phyloP scores from a whole-genome alignment of 2,329 filamentous ascomycete species.

The Xylariaceae sp. region DNA sequence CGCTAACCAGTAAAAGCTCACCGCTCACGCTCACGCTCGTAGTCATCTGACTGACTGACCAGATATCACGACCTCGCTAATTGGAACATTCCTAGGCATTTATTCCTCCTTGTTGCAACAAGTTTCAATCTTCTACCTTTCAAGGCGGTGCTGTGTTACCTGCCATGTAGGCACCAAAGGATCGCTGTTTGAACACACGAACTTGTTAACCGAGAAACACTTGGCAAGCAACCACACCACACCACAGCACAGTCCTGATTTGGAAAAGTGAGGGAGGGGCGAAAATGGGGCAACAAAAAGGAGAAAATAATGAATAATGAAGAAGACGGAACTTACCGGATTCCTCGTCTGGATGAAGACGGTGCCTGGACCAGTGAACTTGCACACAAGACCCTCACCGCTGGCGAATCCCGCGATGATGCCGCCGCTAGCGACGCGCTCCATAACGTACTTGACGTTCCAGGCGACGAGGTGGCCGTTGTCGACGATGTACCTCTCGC shows the following conservation, averaged over 20 bases:
- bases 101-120: not conserved
- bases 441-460: conserved; percentile 94
- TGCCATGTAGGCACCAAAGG: conserved; percentile 60
- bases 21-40: conserved; percentile 20
- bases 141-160: conserved; percentile 50
- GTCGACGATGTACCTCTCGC: conserved; percentile 90
- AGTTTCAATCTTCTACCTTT: conserved; percentile 5
- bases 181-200: conserved; percentile 47
- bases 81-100: not conserved
- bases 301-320: not conserved
- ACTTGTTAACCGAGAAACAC: conserved; percentile 21
- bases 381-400: conserved; percentile 90
- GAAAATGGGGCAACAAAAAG: conserved; percentile 1
- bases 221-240: not conserved
- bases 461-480: conserved; percentile 95
- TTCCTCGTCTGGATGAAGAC: conserved; percentile 95
- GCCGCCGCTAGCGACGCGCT: conserved; percentile 88
- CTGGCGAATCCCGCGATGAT: conserved; percentile 87
- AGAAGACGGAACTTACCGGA: conserved; percentile 59
- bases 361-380: conserved; percentile 89
- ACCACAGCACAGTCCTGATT: not conserved
- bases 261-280: not conserved
- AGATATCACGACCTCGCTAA: not conserved
- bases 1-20: conserved; percentile 12
- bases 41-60: not conserved